Percentiles rank a stretch among this genome's conserved stretches.
phyloP scores from a whole-genome alignment of 2,329 filamentous ascomycete species.

The Sordariomycetes sp. region DNA sequence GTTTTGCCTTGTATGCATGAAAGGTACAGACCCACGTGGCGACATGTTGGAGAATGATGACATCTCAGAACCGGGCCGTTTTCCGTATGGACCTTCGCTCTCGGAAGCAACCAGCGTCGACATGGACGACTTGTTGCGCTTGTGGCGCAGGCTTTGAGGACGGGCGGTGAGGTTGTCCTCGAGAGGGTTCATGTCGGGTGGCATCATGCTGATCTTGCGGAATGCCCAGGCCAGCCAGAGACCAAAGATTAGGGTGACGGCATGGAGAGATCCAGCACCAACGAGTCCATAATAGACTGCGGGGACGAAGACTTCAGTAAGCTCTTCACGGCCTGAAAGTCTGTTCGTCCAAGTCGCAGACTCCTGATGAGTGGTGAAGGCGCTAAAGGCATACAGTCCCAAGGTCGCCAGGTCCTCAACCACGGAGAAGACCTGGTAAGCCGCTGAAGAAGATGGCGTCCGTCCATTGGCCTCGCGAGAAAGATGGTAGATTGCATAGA shows the following conservation, averaged over 20 bases:
- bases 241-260: conserved; percentile 60
- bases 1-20: conserved; percentile 65
- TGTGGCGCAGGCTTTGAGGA: conserved; percentile 56
- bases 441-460: conserved; percentile 71
- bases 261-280: conserved; percentile 56
- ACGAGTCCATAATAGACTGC: conserved; percentile 62
- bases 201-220: conserved; percentile 70
- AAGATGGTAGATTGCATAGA: conserved; percentile 78
- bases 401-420: conserved; percentile 55
- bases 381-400: conserved; percentile 48
- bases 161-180: conserved; percentile 77
- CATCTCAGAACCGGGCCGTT: conserved; percentile 31
- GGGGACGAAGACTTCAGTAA: conserved; percentile 52
- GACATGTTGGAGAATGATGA: conserved; percentile 35
- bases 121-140: conserved; percentile 59
- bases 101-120: conserved; percentile 31
- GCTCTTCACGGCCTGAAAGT: conserved; percentile 41
- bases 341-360: conserved; percentile 56
- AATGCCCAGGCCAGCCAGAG: conserved; percentile 72
- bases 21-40: conserved; percentile 56
- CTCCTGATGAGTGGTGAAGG: conserved; percentile 34
- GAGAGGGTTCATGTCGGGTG: conserved; percentile 91
- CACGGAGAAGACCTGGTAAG: conserved; percentile 79
- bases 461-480: conserved; percentile 59
- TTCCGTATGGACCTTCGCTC: conserved; percentile 29